Base-by-base conservation (phyloP, 2,329 filamentous ascomycete species). In the Xylariomycetidae sp. region DNA sequence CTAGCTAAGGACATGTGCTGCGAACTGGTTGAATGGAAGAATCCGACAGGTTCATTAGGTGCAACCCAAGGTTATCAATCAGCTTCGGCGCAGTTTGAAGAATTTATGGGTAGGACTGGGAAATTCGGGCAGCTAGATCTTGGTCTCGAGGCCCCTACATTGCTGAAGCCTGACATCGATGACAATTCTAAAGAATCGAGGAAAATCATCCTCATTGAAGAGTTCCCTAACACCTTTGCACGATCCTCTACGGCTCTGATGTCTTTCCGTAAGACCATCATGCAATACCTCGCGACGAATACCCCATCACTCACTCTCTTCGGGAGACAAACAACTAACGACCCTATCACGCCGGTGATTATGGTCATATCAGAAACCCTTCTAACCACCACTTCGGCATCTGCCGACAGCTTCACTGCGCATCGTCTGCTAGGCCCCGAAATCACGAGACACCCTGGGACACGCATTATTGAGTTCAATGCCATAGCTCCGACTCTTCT, bases 301-400 rank as follows among this genome's bases (percentile, higher is more conserved):
- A 77, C 73, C 2, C 76, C 80, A 1, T 69, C 79, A 6, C 59
- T 75, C 11, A 58, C 70, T 18, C 53, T 57, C 36, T 73, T 67
- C 55, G 62, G 57, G 15, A 66, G 52, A 40, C 67, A 61, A 47
- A 60, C 51, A 30, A 57, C 48, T 19, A 47, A 49, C 31, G 68
- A 73, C 4, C 59, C 68, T 8, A 66, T 80, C 16, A 79, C 77
- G 2, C 92, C 92, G 0, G 70, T 97, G 22, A 76, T 98, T 19
- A 81, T 98, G 65, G 75, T 98, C 37, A 80, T 98, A 31, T 96
- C 92, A 1, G 92, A 98, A 59, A 94, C 88, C 0, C 67, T 94
- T 11, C 65, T 95, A 12, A 90, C 86, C 1, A 92, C 88, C 2
- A 88, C 82, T 6, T 89, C 86, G 3, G 83, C 88, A 2, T 80